Conservation (phyloP, 768 basidiomycete genomes). For the Lentinus brumalis region DNA sequence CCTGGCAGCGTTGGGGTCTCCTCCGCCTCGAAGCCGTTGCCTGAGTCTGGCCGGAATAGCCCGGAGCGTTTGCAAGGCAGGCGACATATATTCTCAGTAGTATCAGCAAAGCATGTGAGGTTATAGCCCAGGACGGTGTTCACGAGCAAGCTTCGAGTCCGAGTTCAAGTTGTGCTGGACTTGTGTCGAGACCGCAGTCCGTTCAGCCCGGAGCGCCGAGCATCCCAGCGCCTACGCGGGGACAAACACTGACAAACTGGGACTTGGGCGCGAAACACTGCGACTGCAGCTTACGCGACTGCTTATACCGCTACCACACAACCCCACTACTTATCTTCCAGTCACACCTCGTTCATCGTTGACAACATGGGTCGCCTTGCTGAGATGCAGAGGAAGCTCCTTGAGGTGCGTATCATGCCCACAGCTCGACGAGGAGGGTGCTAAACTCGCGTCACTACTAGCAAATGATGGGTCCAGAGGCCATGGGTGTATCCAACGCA, state of each 20-base stretch:
- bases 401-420: conserved; percentile 44
- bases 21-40: conserved; percentile 4
- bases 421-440: conserved; percentile 30
- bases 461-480: conserved; percentile 99
- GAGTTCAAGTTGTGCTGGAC: too few species aligned
- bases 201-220: too few species aligned
- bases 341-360: too few species aligned
- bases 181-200: too few species aligned
- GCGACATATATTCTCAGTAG: background rate
- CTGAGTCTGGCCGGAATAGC: background rate
- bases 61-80: background rate
- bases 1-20: conserved; percentile 36
- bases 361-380: conserved; percentile 87
- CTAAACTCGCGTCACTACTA: conserved; percentile 35
- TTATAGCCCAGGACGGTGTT: too few species aligned
- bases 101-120: background rate
- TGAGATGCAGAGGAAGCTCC: conserved; percentile 96
- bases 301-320: too few species aligned
- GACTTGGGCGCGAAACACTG: too few species aligned
- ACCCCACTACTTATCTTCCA: too few species aligned
- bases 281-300: too few species aligned
- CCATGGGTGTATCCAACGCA: conserved; percentile 93
- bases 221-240: too few species aligned
- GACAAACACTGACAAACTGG: too few species aligned
- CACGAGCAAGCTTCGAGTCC: too few species aligned